Base-by-base conservation (phyloP, 2,329 filamentous ascomycete genomes). In the Botrytis cinerea region DNA sequence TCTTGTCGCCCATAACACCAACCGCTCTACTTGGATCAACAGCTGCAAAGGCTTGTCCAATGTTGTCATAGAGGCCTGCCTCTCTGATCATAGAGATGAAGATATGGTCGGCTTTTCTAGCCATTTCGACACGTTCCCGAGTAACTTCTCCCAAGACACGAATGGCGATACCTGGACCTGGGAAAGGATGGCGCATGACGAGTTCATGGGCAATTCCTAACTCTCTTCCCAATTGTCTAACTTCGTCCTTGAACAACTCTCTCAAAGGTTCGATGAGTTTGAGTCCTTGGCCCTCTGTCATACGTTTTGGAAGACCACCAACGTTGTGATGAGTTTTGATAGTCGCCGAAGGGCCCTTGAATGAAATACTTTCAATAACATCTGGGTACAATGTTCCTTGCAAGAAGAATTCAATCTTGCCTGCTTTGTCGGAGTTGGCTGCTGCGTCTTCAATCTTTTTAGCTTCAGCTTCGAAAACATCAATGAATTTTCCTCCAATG, bases 231-330 rank as follows among this genome's bases (percentile, higher is more conserved):
- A 95, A 83, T 76, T 86, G 84, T 74, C 92, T 87, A 40, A 94
- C 93, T 83, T 96, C 93, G 78, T 96, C 92, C 82, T 96, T 96
- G 87, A 95, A 95, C 45, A 96, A 85, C 80, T 93, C 90, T 61
- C 92, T 86, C 0, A 96, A 88, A 2, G 93, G 93, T 84, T 97
- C 93, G 75, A 96, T 92, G 51, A 93, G 86, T 83, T 92, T 90
- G 64, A 93, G 76, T 12, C 82, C 82, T 77, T 83, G 81, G 57
- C 85, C 85, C 22, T 85, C 82, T 77, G 84, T 86, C 85, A 87
- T 86, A 54, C 86, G 84, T 77, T 86, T 79, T 22, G 90, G 89
- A 2, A 93, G 86, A 75, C 91, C 91, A 67, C 92, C 92, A 46
- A 93, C 91, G 71, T 79, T 90, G 85, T 91, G 90, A 82, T 92